Conservation (phyloP, 2,329 filamentous ascomycete species). For the Pestalotiopsis sp. region DNA sequence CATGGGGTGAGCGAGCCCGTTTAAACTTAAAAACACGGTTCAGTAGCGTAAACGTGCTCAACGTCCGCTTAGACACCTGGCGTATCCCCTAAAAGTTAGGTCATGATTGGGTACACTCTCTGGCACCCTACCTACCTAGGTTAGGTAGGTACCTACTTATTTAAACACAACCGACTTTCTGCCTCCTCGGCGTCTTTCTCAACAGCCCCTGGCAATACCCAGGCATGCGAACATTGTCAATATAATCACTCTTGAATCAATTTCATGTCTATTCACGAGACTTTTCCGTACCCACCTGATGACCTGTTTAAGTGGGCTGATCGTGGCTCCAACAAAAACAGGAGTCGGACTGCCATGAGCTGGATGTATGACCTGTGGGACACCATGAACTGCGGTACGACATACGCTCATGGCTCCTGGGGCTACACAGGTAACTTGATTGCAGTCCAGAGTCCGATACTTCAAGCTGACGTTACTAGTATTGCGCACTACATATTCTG, state of each 20-base stretch:
- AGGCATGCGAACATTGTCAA: neutral
- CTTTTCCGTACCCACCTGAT: neutral
- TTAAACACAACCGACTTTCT: no score
- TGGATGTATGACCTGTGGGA: neutral
- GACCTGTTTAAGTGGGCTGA: neutral
- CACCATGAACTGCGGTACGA: neutral
- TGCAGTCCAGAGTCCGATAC: neutral
- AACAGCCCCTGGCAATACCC: neutral
- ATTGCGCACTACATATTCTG: neutral
- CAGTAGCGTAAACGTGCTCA: no score
- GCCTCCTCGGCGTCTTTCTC: no score
- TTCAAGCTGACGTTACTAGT: neutral
- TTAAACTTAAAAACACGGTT: no score
- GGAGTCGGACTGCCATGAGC: neutral
- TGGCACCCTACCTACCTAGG: no score
- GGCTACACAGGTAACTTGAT: constrained; percentile 2
- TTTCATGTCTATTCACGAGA: neutral
- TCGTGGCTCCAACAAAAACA: neutral
- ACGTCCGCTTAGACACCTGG: no score
- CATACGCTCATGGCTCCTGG: neutral
- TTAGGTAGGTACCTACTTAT: no score
- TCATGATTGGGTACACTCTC: no score
- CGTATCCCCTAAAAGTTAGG: no score
- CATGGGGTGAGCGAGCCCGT: no score
- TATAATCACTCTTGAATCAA: neutral